Conservation (phyloP, 1,284 basidiomycete genomes). For the Austroboletus niveus region DNA sequence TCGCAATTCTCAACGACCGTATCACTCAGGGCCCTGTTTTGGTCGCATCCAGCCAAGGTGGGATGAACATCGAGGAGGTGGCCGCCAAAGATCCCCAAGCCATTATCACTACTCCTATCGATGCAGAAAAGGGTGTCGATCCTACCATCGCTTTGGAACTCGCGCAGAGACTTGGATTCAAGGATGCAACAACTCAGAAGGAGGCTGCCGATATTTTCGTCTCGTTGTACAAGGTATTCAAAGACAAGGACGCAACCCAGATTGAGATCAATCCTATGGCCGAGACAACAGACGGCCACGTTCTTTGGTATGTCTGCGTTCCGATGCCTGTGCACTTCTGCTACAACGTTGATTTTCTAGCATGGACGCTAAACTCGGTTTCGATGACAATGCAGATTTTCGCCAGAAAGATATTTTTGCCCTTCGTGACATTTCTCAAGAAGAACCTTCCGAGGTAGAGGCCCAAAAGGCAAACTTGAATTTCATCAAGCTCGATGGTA, state of each 20-base stretch:
- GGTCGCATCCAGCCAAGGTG: constrained; percentile 91
- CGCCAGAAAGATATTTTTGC: constrained; percentile 90
- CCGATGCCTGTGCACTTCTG: constrained; percentile 7
- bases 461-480: constrained; percentile 95
- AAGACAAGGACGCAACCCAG: constrained; percentile 98
- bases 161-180: constrained; percentile 92
- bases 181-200: constrained; percentile 64
- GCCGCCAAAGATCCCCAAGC: constrained; percentile 95
- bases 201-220: constrained; percentile 94
- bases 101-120: constrained; percentile 95
- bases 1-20: constrained; percentile 96
- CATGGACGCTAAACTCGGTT: constrained; percentile 99
- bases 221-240: constrained; percentile 96
- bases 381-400: constrained; percentile 99
- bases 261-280: constrained; percentile 99
- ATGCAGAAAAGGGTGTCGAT: constrained; percentile 83
- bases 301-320: constrained; percentile 73
- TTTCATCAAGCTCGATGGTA: constrained; percentile 99
- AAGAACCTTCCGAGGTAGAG: constrained; percentile 95
- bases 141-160: constrained; percentile 73
- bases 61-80: constrained; percentile 99
- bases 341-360: constrained; percentile 40
- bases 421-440: constrained; percentile 91
- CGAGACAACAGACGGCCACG: constrained; percentile 90
- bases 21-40: constrained; percentile 87